These are phyloP conservation scores for Filobasidium floriforme DNA, from an alignment of 768 basidiomycete species.

Conservation along the genomic window DNA sequence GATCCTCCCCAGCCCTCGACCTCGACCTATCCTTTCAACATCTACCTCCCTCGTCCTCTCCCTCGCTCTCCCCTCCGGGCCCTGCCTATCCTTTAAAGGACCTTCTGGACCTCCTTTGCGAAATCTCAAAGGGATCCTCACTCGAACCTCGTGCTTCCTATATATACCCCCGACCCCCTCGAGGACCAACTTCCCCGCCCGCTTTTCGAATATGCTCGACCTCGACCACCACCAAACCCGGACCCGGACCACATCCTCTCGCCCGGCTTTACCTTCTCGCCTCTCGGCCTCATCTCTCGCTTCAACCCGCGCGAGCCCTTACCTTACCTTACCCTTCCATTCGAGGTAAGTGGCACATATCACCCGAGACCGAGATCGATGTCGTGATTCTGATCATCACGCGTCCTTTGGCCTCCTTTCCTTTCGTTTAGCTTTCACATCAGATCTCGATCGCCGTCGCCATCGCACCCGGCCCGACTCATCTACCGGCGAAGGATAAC, in stretches of 20 bases:
- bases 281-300: background rate
- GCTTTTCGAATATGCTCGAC: background rate
- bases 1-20: too few relatives aligned
- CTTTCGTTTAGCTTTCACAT: background rate
- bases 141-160: too few relatives aligned
- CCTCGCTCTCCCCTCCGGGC: too few relatives aligned
- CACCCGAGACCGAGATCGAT: too few relatives aligned
- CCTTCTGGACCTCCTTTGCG: background rate
- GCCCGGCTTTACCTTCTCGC: background rate
- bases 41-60: background rate
- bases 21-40: background rate
- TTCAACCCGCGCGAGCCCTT: too few relatives aligned
- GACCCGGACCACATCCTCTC: background rate
- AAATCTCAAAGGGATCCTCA: background rate
- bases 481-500: too few relatives aligned
- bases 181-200: background rate
- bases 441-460: too few relatives aligned
- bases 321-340: too few relatives aligned
- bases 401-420: background rate
- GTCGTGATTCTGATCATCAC: background rate
- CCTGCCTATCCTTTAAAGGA: background rate
- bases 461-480: too few relatives aligned
- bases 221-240: background rate
- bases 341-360: too few relatives aligned
- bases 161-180: background rate